Percentiles rank a stretch among this genome's conserved stretches.
Evolutionary conservation across 169 alveolate species (phyloP).

Genomic region (Plasmodium ovale): DNA sequence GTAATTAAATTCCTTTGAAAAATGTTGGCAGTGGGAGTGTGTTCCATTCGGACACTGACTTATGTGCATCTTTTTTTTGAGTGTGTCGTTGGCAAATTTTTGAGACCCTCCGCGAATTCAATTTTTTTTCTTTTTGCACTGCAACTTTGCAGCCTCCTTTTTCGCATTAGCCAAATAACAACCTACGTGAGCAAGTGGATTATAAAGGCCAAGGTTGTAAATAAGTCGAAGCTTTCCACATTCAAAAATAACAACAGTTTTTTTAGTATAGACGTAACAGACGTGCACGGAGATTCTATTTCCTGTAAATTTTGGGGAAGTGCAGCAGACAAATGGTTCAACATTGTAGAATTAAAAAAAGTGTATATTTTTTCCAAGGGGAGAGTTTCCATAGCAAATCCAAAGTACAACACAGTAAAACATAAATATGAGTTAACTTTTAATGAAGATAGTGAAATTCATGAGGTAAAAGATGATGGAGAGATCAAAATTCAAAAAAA

Average conservation of each 20-base stretch:
- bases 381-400: conserved; percentile 80
- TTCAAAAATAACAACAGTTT: conserved; percentile 80
- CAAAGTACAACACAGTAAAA: conserved; percentile 80
- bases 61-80: background rate
- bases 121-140: background rate
- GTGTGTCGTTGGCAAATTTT: background rate
- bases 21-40: too few relatives aligned
- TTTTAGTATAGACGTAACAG: conserved; percentile 80
- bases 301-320: conserved; percentile 85
- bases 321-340: conserved; percentile 84
- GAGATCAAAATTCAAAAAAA: conserved; percentile 80
- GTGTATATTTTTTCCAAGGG: conserved; percentile 84
- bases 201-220: conserved; percentile 82
- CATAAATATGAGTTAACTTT: conserved; percentile 83
- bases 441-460: conserved; percentile 80
- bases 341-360: conserved; percentile 77
- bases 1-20: background rate
- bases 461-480: conserved; percentile 82
- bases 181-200: conserved; percentile 85
- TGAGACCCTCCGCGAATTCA: background rate
- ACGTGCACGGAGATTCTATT: conserved; percentile 84
- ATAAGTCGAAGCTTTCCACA: conserved; percentile 80
- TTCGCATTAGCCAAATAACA: conserved; percentile 82
- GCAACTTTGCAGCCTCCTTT: conserved; percentile 42
- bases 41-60: too few relatives aligned